A percentile compares a stretch with the other conserved stretches of the same genome.
These are phyloP conservation scores for Fusarium oxysporum DNA, from an alignment of 2,329 filamentous ascomycete species.

Conservation along the genomic window DNA sequence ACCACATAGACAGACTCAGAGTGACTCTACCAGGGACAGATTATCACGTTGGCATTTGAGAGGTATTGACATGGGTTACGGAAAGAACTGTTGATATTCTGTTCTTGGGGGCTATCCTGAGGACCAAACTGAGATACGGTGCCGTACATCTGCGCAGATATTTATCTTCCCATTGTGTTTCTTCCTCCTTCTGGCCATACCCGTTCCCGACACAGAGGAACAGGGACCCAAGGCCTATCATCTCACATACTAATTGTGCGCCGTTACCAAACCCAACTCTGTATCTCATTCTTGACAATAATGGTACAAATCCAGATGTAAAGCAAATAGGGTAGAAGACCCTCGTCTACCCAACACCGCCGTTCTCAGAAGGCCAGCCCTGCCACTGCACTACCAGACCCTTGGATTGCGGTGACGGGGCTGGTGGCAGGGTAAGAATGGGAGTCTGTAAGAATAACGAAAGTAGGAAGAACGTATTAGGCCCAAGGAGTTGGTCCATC, in stretches of 20 bases:
- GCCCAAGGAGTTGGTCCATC: slow-evolving; percentile 22
- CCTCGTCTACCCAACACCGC: slow-evolving; percentile 10
- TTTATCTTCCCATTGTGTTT: slow-evolving; percentile 8
- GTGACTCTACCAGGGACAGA: too few species aligned
- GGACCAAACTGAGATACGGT: slow-evolving; percentile 10
- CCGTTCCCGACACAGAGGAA: slow-evolving; percentile 18
- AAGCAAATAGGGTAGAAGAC: slow-evolving; percentile 3
- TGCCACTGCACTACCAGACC: neutral
- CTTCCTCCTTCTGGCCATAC: slow-evolving; percentile 3
- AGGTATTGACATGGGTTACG: neutral
- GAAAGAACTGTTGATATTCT: neutral
- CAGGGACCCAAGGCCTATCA: slow-evolving; percentile 2
- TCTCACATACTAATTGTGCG: slow-evolving; percentile 1
- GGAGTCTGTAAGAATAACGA: slow-evolving; percentile 29
- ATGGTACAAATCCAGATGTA: slow-evolving; percentile 38
- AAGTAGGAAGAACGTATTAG: slow-evolving; percentile 31
- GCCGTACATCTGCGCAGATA: slow-evolving; percentile 20
- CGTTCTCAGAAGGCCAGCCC: slow-evolving; percentile 18
- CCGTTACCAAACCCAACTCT: slow-evolving; percentile 10
- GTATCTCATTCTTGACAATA: slow-evolving; percentile 24
- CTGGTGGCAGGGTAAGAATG: slow-evolving; percentile 11
- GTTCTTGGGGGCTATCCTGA: slow-evolving; percentile 13
- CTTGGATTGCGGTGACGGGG: neutral
- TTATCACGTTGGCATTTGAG: neutral
- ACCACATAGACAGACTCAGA: neutral